Base-by-base conservation (phyloP, 2,329 filamentous ascomycete species). In the Aureobasidium sp. region DNA sequence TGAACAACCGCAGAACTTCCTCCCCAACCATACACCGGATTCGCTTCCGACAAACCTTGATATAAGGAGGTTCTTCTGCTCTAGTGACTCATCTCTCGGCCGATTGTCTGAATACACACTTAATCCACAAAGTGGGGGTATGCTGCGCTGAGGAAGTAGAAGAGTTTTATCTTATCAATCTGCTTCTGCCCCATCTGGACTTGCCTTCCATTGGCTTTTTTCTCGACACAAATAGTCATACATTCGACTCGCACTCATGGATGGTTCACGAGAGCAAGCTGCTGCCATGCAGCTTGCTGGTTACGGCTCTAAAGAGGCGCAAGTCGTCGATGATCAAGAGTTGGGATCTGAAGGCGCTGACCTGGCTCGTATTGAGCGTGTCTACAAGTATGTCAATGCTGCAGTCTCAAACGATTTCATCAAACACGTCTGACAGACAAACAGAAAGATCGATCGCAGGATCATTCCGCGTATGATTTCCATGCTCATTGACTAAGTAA, bases 401-500 rank as follows among this genome's bases (percentile, higher is more conserved):
- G 20, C 27, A 27, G 2, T 22, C 7, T n/a, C 31, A 22, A 41
- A 12, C 1, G 15, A n/a, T 14, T 25, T 11, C 0, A 34, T 34
- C 37, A 20, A 45, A 11, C 15, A 27, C 0, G 14, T 45, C 37
- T 59, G 22, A 59, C 36, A 22, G 2, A 5, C 5, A 17, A 9
- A 52, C n/a, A 63, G 62, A 25, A 67, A 68, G 41, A 65, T 72
- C 20, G 71, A 72, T 36, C 47, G 66, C 5, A 62, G 70, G 15
- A 72, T 72, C 31, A 70, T 72, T 20, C 71, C 70, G n/a, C 58
- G 62, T 61, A 64, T 22, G 58, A 22, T 2, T 37, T 11, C 52
- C 5, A 17, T n/a, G 3, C 49, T 56, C 15, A 31, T 31, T 14
- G 2, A 9, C 29, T 45, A 25, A 1, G 4, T n/a, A 2, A 3